A percentile compares a stretch with the other conserved stretches of the same genome.
phyloP scores from a whole-genome alignment of 768 basidiomycete genomes.

The Mycena vitilis region DNA sequence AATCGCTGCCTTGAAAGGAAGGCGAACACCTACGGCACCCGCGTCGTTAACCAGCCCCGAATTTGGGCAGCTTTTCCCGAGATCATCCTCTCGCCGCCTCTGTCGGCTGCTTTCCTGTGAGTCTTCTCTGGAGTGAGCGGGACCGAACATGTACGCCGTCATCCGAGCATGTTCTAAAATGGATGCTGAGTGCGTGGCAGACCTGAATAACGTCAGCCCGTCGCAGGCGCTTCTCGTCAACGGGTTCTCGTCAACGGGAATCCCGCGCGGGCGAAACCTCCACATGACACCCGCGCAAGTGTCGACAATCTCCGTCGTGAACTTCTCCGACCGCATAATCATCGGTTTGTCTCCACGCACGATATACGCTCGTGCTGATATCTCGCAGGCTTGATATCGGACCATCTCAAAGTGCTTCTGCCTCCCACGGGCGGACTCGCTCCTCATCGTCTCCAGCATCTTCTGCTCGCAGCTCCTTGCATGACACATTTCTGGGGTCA shows the following conservation, averaged over 20 bases:
- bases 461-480: constrained; percentile 79
- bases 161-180: background rate
- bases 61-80: no score
- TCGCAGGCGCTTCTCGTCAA: constrained; percentile 76
- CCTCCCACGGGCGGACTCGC: constrained; percentile 75
- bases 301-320: constrained; percentile 83
- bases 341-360: constrained; percentile 63
- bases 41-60: no score
- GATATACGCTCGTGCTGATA: background rate
- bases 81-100: no score
- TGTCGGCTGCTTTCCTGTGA: no score
- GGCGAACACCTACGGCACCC: no score
- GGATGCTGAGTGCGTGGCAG: constrained; percentile 46
- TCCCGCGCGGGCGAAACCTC: constrained; percentile 68
- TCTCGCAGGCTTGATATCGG: constrained; percentile 72
- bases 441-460: constrained; percentile 72
- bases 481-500: constrained; percentile 63
- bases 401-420: constrained; percentile 67
- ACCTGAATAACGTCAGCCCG: constrained; percentile 85
- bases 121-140: no score
- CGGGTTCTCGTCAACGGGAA: constrained; percentile 70
- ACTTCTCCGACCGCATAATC: constrained; percentile 80
- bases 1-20: no score
- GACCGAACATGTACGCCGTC: constrained; percentile 65
- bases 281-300: constrained; percentile 88